These are phyloP conservation scores for Hypoxylon trugodes DNA, from an alignment of 495 filamentous ascomycete genomes.

Conservation along the genomic window DNA sequence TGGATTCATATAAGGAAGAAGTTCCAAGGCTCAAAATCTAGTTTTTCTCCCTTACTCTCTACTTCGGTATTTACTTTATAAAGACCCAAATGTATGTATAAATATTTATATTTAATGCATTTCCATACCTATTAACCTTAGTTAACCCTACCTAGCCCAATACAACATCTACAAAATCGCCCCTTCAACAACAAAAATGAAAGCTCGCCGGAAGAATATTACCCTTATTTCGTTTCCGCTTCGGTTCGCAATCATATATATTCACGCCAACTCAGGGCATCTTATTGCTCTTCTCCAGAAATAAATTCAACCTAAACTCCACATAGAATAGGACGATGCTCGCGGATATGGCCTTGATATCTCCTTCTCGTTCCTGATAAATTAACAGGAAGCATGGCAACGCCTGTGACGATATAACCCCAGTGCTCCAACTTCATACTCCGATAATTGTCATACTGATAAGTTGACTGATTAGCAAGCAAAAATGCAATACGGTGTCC, in stretches of 20 bases:
- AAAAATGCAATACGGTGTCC: conserved; percentile 10
- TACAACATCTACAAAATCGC: background rate
- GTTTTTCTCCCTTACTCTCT: no score
- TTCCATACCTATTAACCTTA: background rate
- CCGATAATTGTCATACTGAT: conserved; percentile 4
- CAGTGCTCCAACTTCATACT: conserved; percentile 8
- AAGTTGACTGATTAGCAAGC: background rate
- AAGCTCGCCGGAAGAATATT: conserved; percentile 1
- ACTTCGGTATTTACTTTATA: no score
- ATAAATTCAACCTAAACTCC: conserved; percentile 18
- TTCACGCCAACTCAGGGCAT: background rate
- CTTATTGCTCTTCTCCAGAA: conserved; percentile 17
- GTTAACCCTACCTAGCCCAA: background rate
- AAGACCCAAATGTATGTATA: background rate
- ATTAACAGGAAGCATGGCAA: background rate
- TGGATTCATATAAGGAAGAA: no score
- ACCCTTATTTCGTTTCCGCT: background rate
- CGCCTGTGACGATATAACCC: conserved; percentile 7
- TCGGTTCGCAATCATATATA: conserved; percentile 4
- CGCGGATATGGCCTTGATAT: conserved; percentile 16
- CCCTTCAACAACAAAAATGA: conserved; percentile 13
- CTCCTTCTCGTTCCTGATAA: background rate
- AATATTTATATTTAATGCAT: background rate
- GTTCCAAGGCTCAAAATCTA: no score
- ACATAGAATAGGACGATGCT: conserved; percentile 17